phyloP scores from a whole-genome alignment of 768 basidiomycete species.

The Pleurotus cornucopiae region DNA sequence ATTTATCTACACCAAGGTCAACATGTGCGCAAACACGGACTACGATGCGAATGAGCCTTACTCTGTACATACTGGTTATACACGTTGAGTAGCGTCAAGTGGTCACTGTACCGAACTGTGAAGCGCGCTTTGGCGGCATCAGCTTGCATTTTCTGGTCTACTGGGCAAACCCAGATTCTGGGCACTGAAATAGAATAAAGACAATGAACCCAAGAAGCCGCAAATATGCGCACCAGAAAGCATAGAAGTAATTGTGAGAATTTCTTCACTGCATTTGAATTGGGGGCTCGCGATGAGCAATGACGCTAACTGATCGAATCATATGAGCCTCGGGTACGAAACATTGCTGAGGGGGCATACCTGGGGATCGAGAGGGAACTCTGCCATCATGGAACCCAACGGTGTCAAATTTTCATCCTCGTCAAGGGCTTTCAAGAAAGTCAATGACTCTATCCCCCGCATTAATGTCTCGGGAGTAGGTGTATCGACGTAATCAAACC shows the following conservation, averaged over 20 bases:
- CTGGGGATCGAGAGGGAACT: conserved; percentile 98
- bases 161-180: conserved; percentile 75
- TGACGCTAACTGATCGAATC: conserved; percentile 64
- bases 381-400: conserved; percentile 89
- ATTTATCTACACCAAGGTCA: conserved; percentile 42
- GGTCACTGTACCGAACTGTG: conserved; percentile 91
- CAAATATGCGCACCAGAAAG: conserved; percentile 62
- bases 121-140: conserved; percentile 88
- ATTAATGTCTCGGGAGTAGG: conserved; percentile 96
- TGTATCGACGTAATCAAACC: conserved; percentile 87
- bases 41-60: conserved; percentile 28
- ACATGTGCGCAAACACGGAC: neutral
- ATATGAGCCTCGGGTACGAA: neutral
- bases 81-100: conserved; percentile 90
- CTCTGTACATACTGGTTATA: conserved; percentile 89
- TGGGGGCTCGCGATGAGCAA: conserved; percentile 93
- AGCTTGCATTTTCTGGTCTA: conserved; percentile 83
- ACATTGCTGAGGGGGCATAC: conserved; percentile 29
- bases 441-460: conserved; percentile 91
- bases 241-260: conserved; percentile 94
- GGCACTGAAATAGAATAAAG: neutral
- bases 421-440: conserved; percentile 88
- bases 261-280: conserved; percentile 94
- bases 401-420: conserved; percentile 89
- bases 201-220: neutral